A percentile compares a stretch with the other conserved stretches of the same genome.
phyloP scores from a whole-genome alignment of 2,329 filamentous ascomycete genomes.

The Cladosporium velox region DNA sequence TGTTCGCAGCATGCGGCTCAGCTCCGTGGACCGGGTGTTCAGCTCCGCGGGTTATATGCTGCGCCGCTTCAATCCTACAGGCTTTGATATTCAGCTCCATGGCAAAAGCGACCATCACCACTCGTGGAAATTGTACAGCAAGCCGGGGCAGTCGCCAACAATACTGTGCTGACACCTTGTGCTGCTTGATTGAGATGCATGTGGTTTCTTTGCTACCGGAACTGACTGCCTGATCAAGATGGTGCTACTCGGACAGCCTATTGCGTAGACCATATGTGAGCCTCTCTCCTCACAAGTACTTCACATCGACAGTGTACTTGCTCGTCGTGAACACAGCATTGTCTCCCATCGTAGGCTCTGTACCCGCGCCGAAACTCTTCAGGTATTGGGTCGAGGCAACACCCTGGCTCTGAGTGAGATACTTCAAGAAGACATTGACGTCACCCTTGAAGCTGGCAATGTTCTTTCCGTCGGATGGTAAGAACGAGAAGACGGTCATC shows the following conservation, averaged over 20 bases:
- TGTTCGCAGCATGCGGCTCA: neutral
- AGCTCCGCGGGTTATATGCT: neutral
- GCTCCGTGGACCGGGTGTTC: neutral
- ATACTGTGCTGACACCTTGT: neutral
- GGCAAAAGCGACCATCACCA: neutral
- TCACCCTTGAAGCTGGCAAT: constrained; percentile 60
- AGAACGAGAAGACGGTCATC: constrained; percentile 64
- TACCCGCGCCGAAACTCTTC: constrained; percentile 40
- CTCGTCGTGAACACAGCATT: constrained; percentile 27
- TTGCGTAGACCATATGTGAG: neutral
- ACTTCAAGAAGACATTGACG: constrained; percentile 59
- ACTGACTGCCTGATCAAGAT: neutral
- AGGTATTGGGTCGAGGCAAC: constrained; percentile 54
- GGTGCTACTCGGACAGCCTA: neutral
- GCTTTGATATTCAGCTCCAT: neutral
- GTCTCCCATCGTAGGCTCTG: constrained; percentile 27
- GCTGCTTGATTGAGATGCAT: neutral
- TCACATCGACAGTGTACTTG: constrained; percentile 20
- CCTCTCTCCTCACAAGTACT: neutral
- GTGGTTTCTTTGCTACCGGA: neutral
- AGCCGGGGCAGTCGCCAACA: neutral
- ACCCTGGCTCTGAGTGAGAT: constrained; percentile 54
- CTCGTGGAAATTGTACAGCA: neutral
- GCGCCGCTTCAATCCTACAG: neutral
- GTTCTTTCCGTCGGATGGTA: constrained; percentile 44